Evolutionary conservation across 2,329 filamentous ascomycete genomes (phyloP), one percentile per base, ranked within the genome.

Genomic region (Claviceps humidiphila): DNA sequence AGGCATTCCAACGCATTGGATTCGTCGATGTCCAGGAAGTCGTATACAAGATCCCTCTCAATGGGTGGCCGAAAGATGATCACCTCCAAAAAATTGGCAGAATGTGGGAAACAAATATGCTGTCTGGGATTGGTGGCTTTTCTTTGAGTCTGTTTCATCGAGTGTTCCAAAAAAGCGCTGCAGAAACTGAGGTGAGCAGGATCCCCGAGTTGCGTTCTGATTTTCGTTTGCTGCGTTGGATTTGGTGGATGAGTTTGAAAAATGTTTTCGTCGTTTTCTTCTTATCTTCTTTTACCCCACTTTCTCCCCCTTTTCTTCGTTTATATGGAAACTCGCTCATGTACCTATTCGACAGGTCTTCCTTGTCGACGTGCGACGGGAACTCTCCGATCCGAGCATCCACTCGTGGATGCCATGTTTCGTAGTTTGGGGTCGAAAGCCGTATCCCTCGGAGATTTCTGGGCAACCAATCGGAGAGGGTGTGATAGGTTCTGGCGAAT

Each of bases 1-100:
- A 64, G 17, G 65, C 68, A 43, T 71, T 70, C 56, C 60, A 69
- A 46, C 69, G 73, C 26, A 75, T 71, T 1, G 78, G 78, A 0
- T 81, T 81, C 55, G 71, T 76, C 6, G 74, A 81, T 51, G 70
- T 81, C 13, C 68, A 73, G 34, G 70, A 81, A 59, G 66, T 65
- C 22, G 59, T 75, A 1, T 77, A 75, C 61, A 79, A 75, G 60
- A 65, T 80, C 40, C 78, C 78, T 0, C 66, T 75, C 47, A 78
- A 76, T 38, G 66, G 67, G 4, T 81, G 78, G 79, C 68, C 78
- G 0, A 73, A 71, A 56, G 66, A 75, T 47, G 65, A 66, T 42
- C 58, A 60, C 20, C 63, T 72, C 49, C 74, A 71, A 58, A 66
- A 70, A 14, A 55, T 76, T 4, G 74, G 74, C 0, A 64, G 60